A percentile compares a stretch with the other conserved stretches of the same genome.
phyloP scores from a whole-genome alignment of 345 rosid genomes.

The Boechera retrofracta region DNA sequence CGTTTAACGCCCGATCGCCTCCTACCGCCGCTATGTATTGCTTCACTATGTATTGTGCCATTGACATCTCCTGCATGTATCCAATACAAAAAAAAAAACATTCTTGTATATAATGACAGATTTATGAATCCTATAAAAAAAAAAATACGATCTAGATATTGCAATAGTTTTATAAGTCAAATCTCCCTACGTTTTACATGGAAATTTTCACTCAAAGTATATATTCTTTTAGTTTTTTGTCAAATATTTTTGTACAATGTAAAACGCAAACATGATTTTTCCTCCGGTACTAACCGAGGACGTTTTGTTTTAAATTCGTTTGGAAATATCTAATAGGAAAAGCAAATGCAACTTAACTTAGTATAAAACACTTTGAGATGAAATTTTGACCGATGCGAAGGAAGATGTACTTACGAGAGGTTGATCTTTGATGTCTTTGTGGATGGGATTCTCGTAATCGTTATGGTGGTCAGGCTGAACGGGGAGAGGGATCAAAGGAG shows the following conservation, averaged over 20 bases:
- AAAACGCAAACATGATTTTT: not conserved
- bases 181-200: not conserved
- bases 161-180: not conserved
- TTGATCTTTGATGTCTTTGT: constrained; percentile 55
- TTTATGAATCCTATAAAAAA: not conserved
- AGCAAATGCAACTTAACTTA: not conserved
- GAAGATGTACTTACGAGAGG: constrained; percentile 61
- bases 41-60: constrained; percentile 91
- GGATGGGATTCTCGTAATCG: constrained; percentile 47
- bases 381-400: not conserved
- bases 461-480: constrained; percentile 47
- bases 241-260: not conserved
- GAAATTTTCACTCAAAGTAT: not conserved
- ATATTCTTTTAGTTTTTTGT: not conserved
- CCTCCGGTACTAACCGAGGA: too few species aligned
- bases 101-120: not conserved
- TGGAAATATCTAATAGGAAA: too few species aligned
- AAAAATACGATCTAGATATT: not conserved
- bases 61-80: constrained; percentile 67
- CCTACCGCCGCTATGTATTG: constrained; percentile 92
- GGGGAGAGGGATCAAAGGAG: constrained; percentile 93
- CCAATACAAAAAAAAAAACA: not conserved
- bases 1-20: constrained; percentile 69
- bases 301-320: too few species aligned
- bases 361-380: not conserved